Percentiles rank a stretch among this genome's conserved stretches.
Conservation (phyloP, 257 asterid genomes). For the Rauvolfia tetraphylla region DNA sequence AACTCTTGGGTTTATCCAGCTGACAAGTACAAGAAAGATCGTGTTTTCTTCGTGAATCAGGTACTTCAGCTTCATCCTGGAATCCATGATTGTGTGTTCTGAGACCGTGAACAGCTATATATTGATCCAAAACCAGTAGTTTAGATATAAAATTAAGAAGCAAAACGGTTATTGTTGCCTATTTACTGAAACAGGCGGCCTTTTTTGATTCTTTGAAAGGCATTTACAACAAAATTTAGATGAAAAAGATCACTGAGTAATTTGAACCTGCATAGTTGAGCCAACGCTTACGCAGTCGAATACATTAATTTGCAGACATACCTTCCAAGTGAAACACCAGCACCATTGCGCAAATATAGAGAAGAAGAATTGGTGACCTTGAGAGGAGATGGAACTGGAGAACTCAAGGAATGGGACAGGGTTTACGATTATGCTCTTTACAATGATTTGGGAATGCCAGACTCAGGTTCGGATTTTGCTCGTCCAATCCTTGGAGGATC, state of each 20-base stretch:
- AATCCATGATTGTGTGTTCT: too few species aligned
- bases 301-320: constrained; percentile 15
- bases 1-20: constrained; percentile 40
- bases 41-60: constrained; percentile 41
- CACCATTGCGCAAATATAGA: constrained; percentile 15
- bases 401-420: constrained; percentile 39
- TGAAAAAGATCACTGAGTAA: too few species aligned
- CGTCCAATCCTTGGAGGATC: constrained; percentile 38
- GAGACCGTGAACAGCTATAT: too few species aligned
- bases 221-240: too few species aligned
- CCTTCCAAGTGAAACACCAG: constrained; percentile 40
- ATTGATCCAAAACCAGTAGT: too few species aligned
- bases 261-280: too few species aligned
- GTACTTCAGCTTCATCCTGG: constrained; percentile 4
- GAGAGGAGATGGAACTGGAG: constrained; percentile 35
- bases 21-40: constrained; percentile 23
- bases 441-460: constrained; percentile 38
- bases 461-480: constrained; percentile 12
- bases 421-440: constrained; percentile 36
- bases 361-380: constrained; percentile 26
- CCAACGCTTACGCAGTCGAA: neutral
- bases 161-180: too few species aligned
- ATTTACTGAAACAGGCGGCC: neutral
- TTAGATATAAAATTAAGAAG: too few species aligned
- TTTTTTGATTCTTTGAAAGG: too few species aligned